Conservation (phyloP, 176 grass and related monocot genomes). For the Coix lacrymajobi region DNA sequence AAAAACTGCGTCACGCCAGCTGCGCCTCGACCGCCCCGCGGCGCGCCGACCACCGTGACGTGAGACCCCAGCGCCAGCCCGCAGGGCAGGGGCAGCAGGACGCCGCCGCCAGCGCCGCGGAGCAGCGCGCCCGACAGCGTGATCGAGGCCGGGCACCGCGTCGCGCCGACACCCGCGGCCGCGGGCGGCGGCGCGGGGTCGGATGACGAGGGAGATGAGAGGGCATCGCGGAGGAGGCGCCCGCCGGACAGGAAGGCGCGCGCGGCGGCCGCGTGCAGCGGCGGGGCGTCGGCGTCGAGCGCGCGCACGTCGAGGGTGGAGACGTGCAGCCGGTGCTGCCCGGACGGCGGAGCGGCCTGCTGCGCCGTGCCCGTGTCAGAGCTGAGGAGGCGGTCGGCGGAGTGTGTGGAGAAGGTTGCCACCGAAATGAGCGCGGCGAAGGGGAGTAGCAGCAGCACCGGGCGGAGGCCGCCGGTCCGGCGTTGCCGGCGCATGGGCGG, state of each 20-base stretch:
- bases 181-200: neutral
- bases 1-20: constrained; percentile 56
- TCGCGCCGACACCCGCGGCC: neutral
- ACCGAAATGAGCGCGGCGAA: constrained; percentile 37
- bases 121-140: neutral
- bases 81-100: constrained; percentile 51
- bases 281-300: neutral
- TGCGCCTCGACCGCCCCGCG: constrained; percentile 22
- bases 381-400: constrained; percentile 2
- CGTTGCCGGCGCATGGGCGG: constrained; percentile 15
- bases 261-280: constrained; percentile 21
- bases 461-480: constrained; percentile 18
- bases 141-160: constrained; percentile 52
- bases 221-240: constrained; percentile 29
- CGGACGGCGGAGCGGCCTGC: neutral
- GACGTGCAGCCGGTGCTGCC: neutral
- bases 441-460: constrained; percentile 19
- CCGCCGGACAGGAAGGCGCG: constrained; percentile 19
- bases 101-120: neutral
- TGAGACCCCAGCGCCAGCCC: constrained; percentile 74
- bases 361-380: neutral
- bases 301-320: constrained; percentile 8
- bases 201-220: neutral
- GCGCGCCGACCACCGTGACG: constrained; percentile 69
- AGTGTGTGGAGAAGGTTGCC: constrained; percentile 34